phyloP scores from a whole-genome alignment of 2,329 filamentous ascomycete genomes.

The Aspergillus ustus region DNA sequence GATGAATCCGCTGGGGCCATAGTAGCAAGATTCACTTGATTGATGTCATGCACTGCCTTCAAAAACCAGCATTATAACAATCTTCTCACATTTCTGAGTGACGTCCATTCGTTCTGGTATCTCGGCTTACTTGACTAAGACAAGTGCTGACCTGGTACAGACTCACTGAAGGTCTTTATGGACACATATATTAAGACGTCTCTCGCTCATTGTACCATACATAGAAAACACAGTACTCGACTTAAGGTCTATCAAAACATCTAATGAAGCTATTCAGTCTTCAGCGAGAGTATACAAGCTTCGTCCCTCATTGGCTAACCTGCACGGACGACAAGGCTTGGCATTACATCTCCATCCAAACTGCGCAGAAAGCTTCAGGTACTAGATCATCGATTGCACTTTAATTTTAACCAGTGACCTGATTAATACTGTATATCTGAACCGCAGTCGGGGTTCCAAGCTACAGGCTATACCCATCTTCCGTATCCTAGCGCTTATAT shows the following conservation, averaged over 20 bases:
- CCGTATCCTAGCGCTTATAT: background rate
- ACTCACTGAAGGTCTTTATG: background rate
- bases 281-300: background rate
- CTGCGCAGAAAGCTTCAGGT: background rate
- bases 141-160: constrained; percentile 15
- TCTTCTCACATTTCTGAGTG: constrained; percentile 69
- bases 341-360: constrained; percentile 34
- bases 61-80: constrained; percentile 64
- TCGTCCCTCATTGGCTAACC: background rate
- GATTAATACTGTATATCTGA: background rate
- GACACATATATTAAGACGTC: background rate
- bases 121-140: background rate
- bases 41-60: constrained; percentile 57
- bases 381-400: background rate
- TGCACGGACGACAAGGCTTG: constrained; percentile 39
- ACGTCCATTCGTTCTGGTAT: constrained; percentile 7
- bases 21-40: constrained; percentile 45
- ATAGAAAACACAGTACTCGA: background rate
- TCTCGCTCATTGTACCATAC: background rate
- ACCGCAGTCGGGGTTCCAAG: background rate
- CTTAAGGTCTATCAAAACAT: background rate
- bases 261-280: background rate
- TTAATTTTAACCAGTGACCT: background rate
- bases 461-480: background rate
- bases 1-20: constrained; percentile 61